phyloP scores from a whole-genome alignment of 1,139 yeast species.

The Kurtzmaniella quercitrusa region DNA sequence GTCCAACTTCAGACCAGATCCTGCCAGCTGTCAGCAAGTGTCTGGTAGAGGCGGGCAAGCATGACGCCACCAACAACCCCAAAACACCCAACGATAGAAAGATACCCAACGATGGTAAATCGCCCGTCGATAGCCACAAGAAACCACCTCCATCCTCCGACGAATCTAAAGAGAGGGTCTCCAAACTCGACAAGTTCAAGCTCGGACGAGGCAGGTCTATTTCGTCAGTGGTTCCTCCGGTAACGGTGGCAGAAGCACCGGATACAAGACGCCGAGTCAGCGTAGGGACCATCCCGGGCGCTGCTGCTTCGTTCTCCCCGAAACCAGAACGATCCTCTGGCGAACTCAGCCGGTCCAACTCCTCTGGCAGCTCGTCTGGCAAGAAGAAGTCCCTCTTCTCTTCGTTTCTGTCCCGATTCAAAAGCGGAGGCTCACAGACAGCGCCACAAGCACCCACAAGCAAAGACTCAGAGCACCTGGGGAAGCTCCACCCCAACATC shows the following conservation, averaged over 20 bases:
- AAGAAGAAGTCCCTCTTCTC: slow-evolving; percentile 44
- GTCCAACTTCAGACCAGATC: not conserved
- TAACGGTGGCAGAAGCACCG: not conserved
- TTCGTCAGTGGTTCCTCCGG: slow-evolving; percentile 24
- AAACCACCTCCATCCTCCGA: slow-evolving; percentile 5
- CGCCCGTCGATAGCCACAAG: too few species aligned
- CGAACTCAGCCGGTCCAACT: slow-evolving; percentile 19
- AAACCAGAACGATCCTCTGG: not conserved
- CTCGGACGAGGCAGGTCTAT: slow-evolving; percentile 24
- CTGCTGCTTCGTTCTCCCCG: not conserved
- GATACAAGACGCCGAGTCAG: slow-evolving; percentile 15
- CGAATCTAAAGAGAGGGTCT: slow-evolving; percentile 10
- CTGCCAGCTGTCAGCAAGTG: slow-evolving; percentile 3
- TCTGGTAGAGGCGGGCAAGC: not conserved
- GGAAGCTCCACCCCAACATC: slow-evolving; percentile 15
- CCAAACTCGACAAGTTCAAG: slow-evolving; percentile 22
- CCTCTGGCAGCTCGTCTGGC: slow-evolving; percentile 13
- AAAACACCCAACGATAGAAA: not conserved
- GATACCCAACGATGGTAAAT: not conserved
- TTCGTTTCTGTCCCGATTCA: slow-evolving; percentile 54
- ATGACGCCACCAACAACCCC: not conserved
- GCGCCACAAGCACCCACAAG: slow-evolving; percentile 8
- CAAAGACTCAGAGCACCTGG: slow-evolving; percentile 7
- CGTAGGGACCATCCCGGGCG: slow-evolving; percentile 10
- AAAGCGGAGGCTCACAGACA: slow-evolving; percentile 12